phyloP scores from a whole-genome alignment of 805 yeast genomes.

The Yarrowia sp. region DNA sequence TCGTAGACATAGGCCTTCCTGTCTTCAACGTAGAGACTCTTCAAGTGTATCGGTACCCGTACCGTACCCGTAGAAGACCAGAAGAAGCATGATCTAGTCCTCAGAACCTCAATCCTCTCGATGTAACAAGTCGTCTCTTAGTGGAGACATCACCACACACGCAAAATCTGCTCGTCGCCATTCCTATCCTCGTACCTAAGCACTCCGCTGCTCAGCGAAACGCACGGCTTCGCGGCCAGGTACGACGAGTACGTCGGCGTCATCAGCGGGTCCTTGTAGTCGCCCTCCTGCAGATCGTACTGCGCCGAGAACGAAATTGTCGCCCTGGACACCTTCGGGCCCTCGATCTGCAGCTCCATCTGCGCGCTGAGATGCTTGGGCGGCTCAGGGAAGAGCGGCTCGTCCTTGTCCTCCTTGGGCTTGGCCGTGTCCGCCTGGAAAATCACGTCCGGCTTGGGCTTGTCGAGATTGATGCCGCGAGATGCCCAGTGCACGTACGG shows the following conservation, averaged over 20 bases:
- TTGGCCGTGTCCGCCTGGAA: background rate
- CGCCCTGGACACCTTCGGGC: background rate
- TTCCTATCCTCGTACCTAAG: background rate
- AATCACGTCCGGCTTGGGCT: conserved; percentile 17
- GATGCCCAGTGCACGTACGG: conserved; percentile 6
- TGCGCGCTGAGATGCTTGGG: conserved; percentile 8
- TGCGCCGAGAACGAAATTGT: conserved; percentile 7
- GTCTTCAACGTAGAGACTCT: too few relatives aligned
- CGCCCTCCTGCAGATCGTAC: conserved; percentile 14
- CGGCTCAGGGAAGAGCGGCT: conserved; percentile 8
- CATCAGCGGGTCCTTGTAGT: conserved; percentile 12
- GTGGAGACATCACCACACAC: background rate
- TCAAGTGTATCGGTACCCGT: too few relatives aligned
- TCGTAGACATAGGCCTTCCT: too few relatives aligned
- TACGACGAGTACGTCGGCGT: conserved; percentile 18
- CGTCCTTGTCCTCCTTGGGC: conserved; percentile 11
- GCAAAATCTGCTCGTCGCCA: background rate
- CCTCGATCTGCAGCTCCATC: conserved; percentile 18
- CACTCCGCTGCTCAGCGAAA: conserved; percentile 1
- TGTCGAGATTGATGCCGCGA: conserved; percentile 22
- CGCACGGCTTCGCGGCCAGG: conserved; percentile 14
- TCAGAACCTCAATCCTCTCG: too few relatives aligned
- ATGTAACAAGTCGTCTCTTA: too few relatives aligned
- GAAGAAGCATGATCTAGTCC: too few relatives aligned
- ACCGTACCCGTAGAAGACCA: too few relatives aligned